Conservation (phyloP, 352 stramenopile genomes). For the Elongisporangium anandrum region DNA sequence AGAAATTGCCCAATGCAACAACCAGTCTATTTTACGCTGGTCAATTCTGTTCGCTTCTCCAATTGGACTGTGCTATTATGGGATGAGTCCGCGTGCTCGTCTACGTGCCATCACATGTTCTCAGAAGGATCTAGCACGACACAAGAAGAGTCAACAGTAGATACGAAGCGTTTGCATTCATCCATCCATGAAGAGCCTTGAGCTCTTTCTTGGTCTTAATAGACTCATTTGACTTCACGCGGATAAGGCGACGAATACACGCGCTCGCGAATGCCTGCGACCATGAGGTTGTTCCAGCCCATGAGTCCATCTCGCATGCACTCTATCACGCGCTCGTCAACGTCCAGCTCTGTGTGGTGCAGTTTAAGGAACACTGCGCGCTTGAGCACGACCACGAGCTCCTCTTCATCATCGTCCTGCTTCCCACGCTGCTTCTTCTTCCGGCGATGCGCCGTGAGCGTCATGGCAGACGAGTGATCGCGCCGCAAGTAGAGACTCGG, state of each 20-base stretch:
- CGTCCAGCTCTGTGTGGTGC: slow-evolving; percentile 5
- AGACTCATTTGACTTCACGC: not conserved
- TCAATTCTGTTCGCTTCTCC: no score
- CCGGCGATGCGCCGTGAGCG: slow-evolving; percentile 5
- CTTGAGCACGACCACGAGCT: slow-evolving; percentile 12
- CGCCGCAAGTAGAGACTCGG: slow-evolving; percentile 7
- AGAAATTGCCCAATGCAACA: no score
- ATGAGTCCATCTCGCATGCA: slow-evolving; percentile 4
- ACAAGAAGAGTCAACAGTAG: no score
- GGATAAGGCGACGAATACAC: slow-evolving; percentile 1
- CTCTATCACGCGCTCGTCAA: slow-evolving; percentile 2
- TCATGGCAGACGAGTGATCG: slow-evolving; percentile 9
- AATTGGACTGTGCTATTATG: no score
- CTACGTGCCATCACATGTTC: no score
- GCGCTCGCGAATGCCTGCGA: slow-evolving; percentile 3
- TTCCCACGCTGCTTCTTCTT: not conserved
- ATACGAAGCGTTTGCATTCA: no score
- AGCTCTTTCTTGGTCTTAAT: not conserved
- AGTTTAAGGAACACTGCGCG: slow-evolving; percentile 12
- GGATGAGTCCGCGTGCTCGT: no score
- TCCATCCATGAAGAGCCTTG: no score
- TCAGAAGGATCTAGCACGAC: no score
- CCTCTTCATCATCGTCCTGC: not conserved
- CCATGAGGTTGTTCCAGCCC: slow-evolving; percentile 5
- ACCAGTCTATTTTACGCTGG: no score